A percentile compares a stretch with the other conserved stretches of the same genome.
Conservation (phyloP, 1,284 basidiomycete genomes). For the Austropuccinia psidii region DNA sequence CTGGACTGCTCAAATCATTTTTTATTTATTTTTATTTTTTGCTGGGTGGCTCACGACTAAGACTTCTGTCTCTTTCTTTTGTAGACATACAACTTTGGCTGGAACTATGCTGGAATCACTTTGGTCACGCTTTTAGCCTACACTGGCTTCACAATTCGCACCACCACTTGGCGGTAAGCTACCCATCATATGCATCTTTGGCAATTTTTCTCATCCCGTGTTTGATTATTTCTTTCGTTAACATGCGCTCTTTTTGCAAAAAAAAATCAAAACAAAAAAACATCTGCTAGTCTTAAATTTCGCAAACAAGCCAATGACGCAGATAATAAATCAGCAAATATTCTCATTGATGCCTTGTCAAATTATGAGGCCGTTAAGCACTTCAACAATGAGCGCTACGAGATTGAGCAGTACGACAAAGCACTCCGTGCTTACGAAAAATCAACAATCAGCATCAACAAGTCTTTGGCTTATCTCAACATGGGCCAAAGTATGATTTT, state of each 20-base stretch:
- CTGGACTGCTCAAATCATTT: background rate
- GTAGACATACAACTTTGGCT: slow-evolving; percentile 36
- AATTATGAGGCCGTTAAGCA: slow-evolving; percentile 37
- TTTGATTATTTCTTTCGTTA: background rate
- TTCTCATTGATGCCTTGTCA: slow-evolving; percentile 24
- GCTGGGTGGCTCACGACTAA: too few relatives aligned
- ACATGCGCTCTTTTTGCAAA: background rate
- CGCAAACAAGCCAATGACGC: slow-evolving; percentile 32
- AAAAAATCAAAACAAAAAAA: background rate
- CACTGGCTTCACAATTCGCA: slow-evolving; percentile 33
- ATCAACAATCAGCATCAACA: slow-evolving; percentile 30
- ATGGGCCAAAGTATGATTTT: slow-evolving; percentile 33
- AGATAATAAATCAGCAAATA: slow-evolving; percentile 29
- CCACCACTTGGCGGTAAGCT: slow-evolving; percentile 36
- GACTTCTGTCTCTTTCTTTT: background rate
- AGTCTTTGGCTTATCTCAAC: slow-evolving; percentile 31
- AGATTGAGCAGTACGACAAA: slow-evolving; percentile 36
- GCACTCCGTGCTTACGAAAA: slow-evolving; percentile 24
- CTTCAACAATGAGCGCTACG: slow-evolving; percentile 32
- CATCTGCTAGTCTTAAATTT: slow-evolving; percentile 30
- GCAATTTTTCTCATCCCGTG: background rate
- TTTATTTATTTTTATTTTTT: background rate
- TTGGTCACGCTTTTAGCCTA: slow-evolving; percentile 33
- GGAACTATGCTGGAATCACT: slow-evolving; percentile 32
- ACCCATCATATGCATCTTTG: background rate